These are phyloP conservation scores for Nematocida major DNA, from an alignment of 371 early-diverging fungal species.

Conservation along the genomic window DNA sequence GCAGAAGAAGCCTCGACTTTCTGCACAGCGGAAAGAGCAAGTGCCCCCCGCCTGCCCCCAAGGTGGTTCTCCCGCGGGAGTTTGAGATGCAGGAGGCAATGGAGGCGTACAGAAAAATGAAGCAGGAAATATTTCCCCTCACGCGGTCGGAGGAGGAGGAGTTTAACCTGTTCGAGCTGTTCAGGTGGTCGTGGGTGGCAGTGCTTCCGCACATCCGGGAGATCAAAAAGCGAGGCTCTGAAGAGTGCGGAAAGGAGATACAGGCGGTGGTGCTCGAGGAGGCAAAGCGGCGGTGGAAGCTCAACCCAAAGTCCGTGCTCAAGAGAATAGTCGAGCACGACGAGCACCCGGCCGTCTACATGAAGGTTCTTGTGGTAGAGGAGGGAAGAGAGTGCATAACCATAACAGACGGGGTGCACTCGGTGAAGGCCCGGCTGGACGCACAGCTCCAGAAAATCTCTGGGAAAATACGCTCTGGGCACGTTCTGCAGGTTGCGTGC, in stretches of 20 bases:
- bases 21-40: not conserved
- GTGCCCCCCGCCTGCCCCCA: not conserved
- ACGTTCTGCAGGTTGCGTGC: slow-evolving; percentile 35
- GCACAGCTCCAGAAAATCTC: not conserved
- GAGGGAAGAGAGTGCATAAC: not conserved
- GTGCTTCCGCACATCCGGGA: slow-evolving; percentile 15
- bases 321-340: slow-evolving; percentile 61
- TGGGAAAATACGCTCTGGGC: not conserved
- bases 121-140: slow-evolving; percentile 31
- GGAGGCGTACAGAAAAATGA: not conserved
- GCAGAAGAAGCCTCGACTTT: slow-evolving; percentile 42
- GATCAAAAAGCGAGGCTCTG: not conserved
- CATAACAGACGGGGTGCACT: slow-evolving; percentile 34
- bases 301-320: slow-evolving; percentile 53
- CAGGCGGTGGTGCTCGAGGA: not conserved
- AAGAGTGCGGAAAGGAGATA: not conserved
- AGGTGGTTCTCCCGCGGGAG: slow-evolving; percentile 7
- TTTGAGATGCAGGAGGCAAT: not conserved
- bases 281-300: slow-evolving; percentile 12
- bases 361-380: slow-evolving; percentile 61
- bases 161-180: not conserved
- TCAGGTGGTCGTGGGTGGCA: slow-evolving; percentile 41
- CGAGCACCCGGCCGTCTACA: slow-evolving; percentile 58
- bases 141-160: slow-evolving; percentile 5
- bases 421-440: slow-evolving; percentile 3